Evolutionary conservation across 2,329 filamentous ascomycete species (phyloP).

Genomic region (Trichoderma atrobrunneum): DNA sequence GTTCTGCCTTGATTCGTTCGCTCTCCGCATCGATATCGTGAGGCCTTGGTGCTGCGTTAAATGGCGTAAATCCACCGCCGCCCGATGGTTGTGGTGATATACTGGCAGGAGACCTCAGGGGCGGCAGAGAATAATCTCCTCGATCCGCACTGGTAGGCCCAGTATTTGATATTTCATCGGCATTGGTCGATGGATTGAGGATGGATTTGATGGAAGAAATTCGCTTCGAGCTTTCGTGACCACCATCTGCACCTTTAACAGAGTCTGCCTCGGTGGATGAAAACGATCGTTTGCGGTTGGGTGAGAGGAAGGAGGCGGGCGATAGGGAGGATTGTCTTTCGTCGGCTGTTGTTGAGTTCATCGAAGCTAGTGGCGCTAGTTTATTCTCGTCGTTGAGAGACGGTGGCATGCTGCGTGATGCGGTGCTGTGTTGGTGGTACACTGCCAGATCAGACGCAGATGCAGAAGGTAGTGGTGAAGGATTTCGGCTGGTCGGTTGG

Average conservation of each 20-base stretch:
- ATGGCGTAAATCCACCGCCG: slow-evolving; percentile 39
- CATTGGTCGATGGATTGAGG: slow-evolving; percentile 55
- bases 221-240: slow-evolving; percentile 54
- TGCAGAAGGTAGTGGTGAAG: slow-evolving; percentile 40
- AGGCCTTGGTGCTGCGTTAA: slow-evolving; percentile 28
- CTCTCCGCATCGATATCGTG: slow-evolving; percentile 37
- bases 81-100: slow-evolving; percentile 37
- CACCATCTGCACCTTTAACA: slow-evolving; percentile 35
- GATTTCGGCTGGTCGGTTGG: slow-evolving; percentile 43
- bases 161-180: slow-evolving; percentile 25
- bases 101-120: slow-evolving; percentile 44
- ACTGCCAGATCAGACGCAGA: slow-evolving; percentile 46
- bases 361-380: slow-evolving; percentile 53
- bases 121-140: slow-evolving; percentile 41
- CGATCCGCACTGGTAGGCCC: slow-evolving; percentile 36
- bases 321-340: slow-evolving; percentile 59
- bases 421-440: slow-evolving; percentile 48
- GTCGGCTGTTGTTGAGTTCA: slow-evolving; percentile 39
- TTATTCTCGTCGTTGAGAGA: slow-evolving; percentile 56
- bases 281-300: slow-evolving; percentile 65
- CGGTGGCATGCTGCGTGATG: slow-evolving; percentile 38
- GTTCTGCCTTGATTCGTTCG: slow-evolving; percentile 57
- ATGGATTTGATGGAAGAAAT: slow-evolving; percentile 75
- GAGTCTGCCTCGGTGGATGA: slow-evolving; percentile 56
- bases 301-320: slow-evolving; percentile 58